Evolutionary conservation across 495 filamentous ascomycete genomes (phyloP).

Genomic region (Neurospora sp.): DNA sequence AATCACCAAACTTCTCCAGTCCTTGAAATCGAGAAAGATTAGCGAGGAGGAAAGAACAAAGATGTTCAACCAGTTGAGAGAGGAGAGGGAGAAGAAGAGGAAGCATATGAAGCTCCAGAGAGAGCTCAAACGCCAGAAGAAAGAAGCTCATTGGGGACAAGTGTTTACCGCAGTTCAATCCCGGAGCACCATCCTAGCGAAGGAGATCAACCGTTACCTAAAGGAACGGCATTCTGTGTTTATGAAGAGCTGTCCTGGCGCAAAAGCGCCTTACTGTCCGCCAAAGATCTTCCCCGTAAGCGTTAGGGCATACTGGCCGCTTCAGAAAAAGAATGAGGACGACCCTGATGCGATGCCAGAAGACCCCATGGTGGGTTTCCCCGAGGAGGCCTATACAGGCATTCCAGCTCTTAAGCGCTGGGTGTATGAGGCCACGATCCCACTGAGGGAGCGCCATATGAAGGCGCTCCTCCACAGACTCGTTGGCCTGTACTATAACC

Average conservation of each 20-base stretch:
- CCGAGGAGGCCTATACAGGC: slow-evolving; percentile 10
- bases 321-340: not conserved
- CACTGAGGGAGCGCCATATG: slow-evolving; percentile 7
- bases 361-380: slow-evolving; percentile 7
- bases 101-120: not conserved
- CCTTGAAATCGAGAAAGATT: not conserved
- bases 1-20: not conserved
- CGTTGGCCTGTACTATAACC: slow-evolving; percentile 3
- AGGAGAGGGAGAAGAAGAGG: not conserved
- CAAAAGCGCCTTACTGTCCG: not conserved
- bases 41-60: not conserved
- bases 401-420: slow-evolving; percentile 13
- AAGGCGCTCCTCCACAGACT: slow-evolving; percentile 8
- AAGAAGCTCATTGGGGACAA: not conserved
- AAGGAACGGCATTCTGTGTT: not conserved
- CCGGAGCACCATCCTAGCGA: not conserved
- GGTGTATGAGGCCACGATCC: slow-evolving; percentile 8
- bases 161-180: not conserved
- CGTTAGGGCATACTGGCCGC: slow-evolving; percentile 13
- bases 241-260: not conserved
- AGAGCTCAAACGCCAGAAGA: not conserved
- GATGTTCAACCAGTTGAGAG: not conserved
- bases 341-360: not conserved
- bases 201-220: not conserved
- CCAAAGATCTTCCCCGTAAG: slow-evolving; percentile 6